phyloP scores from a whole-genome alignment of 2,329 filamentous ascomycete species.

The Claviceps sp. region DNA sequence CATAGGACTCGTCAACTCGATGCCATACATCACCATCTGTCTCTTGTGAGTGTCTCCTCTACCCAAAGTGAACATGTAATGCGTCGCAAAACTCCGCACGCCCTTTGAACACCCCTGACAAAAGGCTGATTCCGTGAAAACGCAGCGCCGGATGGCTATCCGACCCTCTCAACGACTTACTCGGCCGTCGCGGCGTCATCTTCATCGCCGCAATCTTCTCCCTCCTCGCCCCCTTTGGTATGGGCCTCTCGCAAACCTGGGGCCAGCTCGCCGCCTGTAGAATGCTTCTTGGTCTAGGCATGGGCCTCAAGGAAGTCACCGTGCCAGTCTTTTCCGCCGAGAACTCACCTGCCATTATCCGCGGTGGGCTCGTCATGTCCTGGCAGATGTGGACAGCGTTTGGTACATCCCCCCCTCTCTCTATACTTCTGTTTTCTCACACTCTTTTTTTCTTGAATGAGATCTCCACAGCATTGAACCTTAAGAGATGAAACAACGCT shows the following conservation, averaged over 20 bases:
- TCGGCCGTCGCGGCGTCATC: constrained; percentile 51
- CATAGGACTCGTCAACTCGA: constrained; percentile 45
- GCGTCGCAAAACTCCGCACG: too few relatives aligned
- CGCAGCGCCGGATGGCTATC: constrained; percentile 44
- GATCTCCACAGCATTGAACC: too few relatives aligned
- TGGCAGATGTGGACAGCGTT: constrained; percentile 34
- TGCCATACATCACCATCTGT: constrained; percentile 27
- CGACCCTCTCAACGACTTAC: constrained; percentile 43
- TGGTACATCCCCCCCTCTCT: not conserved
- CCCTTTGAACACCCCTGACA: not conserved
- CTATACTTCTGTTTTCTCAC: not conserved
- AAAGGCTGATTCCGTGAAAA: not conserved
- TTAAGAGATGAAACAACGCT: too few relatives aligned
- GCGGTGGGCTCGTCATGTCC: constrained; percentile 39
- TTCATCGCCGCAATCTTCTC: constrained; percentile 51
- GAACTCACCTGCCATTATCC: constrained; percentile 36
- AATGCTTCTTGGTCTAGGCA: constrained; percentile 43
- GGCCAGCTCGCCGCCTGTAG: constrained; percentile 38
- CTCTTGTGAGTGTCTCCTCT: constrained; percentile 23
- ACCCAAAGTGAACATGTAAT: constrained; percentile 1
- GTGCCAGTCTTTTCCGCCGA: constrained; percentile 42
- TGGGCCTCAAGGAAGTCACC: constrained; percentile 38
- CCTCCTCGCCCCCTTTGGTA: constrained; percentile 46
- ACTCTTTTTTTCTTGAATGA: too few relatives aligned
- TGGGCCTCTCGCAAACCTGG: constrained; percentile 45